phyloP scores from a whole-genome alignment of 2,329 filamentous ascomycete genomes.

The Aspergillus persii region DNA sequence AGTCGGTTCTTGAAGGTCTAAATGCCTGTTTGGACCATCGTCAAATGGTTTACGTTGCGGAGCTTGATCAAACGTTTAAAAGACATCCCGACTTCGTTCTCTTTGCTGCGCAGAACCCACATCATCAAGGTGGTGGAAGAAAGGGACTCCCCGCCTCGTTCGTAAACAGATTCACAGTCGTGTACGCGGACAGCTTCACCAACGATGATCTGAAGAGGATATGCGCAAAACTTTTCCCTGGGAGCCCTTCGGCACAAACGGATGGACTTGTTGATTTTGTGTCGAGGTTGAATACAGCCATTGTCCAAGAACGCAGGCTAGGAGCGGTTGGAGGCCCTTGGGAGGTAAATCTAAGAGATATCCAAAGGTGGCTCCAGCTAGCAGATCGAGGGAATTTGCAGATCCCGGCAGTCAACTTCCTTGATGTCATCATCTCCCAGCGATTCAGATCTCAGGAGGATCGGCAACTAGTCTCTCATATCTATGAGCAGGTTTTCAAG shows the following conservation, averaged over 20 bases:
- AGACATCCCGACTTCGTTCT: slow-evolving; percentile 87
- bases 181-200: slow-evolving; percentile 89
- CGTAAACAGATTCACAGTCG: slow-evolving; percentile 96
- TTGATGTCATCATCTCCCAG: slow-evolving; percentile 79
- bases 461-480: slow-evolving; percentile 59
- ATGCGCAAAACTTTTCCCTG: slow-evolving; percentile 72
- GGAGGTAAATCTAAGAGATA: slow-evolving; percentile 94
- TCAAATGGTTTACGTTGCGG: slow-evolving; percentile 91
- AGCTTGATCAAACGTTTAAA: slow-evolving; percentile 90
- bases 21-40: slow-evolving; percentile 97
- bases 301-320: slow-evolving; percentile 57
- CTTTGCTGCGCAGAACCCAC: slow-evolving; percentile 95
- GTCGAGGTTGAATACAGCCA: slow-evolving; percentile 70
- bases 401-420: slow-evolving; percentile 68
- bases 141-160: slow-evolving; percentile 95
- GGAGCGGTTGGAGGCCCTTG: slow-evolving; percentile 70
- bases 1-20: slow-evolving; percentile 91
- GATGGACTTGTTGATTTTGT: slow-evolving; percentile 74
- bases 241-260: slow-evolving; percentile 59
- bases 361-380: slow-evolving; percentile 80
- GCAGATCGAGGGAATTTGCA: slow-evolving; percentile 61
- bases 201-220: slow-evolving; percentile 79
- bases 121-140: slow-evolving; percentile 91
- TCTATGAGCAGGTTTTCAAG: slow-evolving; percentile 67
- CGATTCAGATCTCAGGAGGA: slow-evolving; percentile 77